Percentiles rank a stretch among this genome's conserved stretches.
These are phyloP conservation scores for Daedaleopsis nitida DNA, from an alignment of 768 basidiomycete species.

Conservation along the genomic window DNA sequence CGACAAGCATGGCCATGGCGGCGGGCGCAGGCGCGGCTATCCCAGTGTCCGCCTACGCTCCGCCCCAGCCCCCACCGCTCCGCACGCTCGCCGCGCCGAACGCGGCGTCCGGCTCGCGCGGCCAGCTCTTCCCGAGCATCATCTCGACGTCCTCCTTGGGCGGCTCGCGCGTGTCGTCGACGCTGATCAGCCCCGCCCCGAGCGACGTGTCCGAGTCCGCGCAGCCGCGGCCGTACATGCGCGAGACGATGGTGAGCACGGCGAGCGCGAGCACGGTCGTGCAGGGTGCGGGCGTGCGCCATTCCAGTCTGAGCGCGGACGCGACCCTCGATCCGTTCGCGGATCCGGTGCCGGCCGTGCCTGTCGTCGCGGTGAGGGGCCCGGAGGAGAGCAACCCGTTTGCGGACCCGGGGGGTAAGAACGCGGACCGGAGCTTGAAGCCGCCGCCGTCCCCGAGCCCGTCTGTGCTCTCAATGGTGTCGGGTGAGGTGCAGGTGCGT, in stretches of 20 bases:
- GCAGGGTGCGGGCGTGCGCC: neutral
- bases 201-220: neutral
- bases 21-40: neutral
- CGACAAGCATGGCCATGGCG: neutral
- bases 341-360: neutral
- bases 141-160: constrained; percentile 16
- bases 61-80: neutral
- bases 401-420: constrained; percentile 9
- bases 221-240: constrained; percentile 7
- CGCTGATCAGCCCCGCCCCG: constrained; percentile 12
- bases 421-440: neutral
- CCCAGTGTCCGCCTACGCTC: neutral
- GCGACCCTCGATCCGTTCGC: constrained; percentile 7
- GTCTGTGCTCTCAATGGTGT: constrained; percentile 7
- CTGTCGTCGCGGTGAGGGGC: neutral
- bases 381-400: constrained; percentile 6
- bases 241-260: constrained; percentile 15
- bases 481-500: constrained; percentile 11
- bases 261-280: constrained; percentile 11
- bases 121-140: constrained; percentile 18
- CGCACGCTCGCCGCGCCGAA: neutral
- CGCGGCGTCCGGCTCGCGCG: constrained; percentile 6
- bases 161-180: constrained; percentile 1
- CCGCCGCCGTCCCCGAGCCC: neutral
- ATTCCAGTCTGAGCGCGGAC: constrained; percentile 18